phyloP scores from a whole-genome alignment of 2,329 filamentous ascomycete species.

The Sporothrix pseudoabietina region DNA sequence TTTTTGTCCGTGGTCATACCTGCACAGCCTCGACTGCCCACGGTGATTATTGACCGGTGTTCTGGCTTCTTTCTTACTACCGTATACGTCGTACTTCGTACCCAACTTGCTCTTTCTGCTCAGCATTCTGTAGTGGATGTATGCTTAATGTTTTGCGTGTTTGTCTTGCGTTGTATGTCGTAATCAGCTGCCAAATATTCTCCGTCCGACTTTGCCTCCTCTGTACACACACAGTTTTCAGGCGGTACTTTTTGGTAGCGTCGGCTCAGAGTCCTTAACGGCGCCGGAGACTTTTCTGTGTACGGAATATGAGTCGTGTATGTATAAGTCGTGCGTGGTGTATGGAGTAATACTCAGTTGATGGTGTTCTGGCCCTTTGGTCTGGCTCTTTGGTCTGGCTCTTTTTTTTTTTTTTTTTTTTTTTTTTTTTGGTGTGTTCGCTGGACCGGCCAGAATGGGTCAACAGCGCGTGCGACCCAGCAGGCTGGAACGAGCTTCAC shows the following conservation, averaged over 20 bases:
- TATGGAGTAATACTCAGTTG: too few species aligned
- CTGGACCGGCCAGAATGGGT: neutral
- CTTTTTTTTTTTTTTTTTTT: neutral
- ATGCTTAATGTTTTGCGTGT: neutral
- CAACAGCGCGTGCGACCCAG: constrained; percentile 6
- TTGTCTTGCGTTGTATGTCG: constrained; percentile 12
- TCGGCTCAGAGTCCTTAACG: constrained; percentile 15
- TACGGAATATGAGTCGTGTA: too few species aligned
- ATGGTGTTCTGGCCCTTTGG: too few species aligned
- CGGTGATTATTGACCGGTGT: neutral
- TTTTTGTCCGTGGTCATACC: neutral
- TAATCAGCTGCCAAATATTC: neutral
- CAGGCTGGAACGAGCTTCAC: constrained; percentile 1
- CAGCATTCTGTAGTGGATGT: neutral
- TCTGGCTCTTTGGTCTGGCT: neutral
- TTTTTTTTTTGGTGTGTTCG: neutral
- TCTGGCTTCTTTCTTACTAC: neutral
- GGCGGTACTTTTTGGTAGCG: neutral
- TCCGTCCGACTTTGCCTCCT: neutral
- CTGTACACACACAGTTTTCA: neutral
- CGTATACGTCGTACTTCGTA: too few species aligned
- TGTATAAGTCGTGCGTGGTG: too few species aligned
- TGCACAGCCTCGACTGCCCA: constrained; percentile 16
- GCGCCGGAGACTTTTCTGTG: constrained; percentile 4
- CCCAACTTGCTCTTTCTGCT: neutral